Evolutionary conservation across 768 basidiomycete species (phyloP).

Genomic region (Collybiopsis confluens): DNA sequence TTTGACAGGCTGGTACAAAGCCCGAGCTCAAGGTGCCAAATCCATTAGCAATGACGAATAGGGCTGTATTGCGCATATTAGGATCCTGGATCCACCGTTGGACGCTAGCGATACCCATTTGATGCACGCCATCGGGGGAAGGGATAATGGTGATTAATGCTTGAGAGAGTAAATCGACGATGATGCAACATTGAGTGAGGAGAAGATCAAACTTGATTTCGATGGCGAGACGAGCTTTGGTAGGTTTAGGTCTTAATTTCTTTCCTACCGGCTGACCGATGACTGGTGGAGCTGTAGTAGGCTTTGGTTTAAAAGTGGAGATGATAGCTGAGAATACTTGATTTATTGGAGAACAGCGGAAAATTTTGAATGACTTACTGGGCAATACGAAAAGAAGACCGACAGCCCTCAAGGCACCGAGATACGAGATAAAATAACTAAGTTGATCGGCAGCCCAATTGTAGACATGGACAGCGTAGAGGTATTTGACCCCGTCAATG

Average conservation of each 20-base stretch:
- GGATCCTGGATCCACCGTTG: neutral
- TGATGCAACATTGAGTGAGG: slow-evolving; percentile 55
- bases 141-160: slow-evolving; percentile 52
- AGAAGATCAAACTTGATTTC: slow-evolving; percentile 71
- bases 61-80: slow-evolving; percentile 28
- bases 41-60: slow-evolving; percentile 61
- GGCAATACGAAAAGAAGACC: slow-evolving; percentile 50
- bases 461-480: slow-evolving; percentile 73
- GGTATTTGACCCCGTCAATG: slow-evolving; percentile 76
- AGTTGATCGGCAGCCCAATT: slow-evolving; percentile 69
- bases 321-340: slow-evolving; percentile 47
- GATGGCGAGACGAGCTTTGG: slow-evolving; percentile 48
- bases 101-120: neutral
- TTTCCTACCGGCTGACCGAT: slow-evolving; percentile 5
- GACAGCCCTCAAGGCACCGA: slow-evolving; percentile 57
- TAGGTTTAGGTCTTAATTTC: slow-evolving; percentile 39
- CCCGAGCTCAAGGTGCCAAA: slow-evolving; percentile 65
- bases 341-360: neutral
- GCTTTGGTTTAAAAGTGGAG: slow-evolving; percentile 50
- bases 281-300: neutral
- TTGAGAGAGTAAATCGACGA: slow-evolving; percentile 65
- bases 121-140: slow-evolving; percentile 33
- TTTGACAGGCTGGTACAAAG: slow-evolving; percentile 63
- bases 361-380: slow-evolving; percentile 22
- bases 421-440: slow-evolving; percentile 72